Percentiles rank a stretch among this genome's conserved stretches.
phyloP scores from a whole-genome alignment of 2,329 filamentous ascomycete genomes.

The Didymella glomerata region DNA sequence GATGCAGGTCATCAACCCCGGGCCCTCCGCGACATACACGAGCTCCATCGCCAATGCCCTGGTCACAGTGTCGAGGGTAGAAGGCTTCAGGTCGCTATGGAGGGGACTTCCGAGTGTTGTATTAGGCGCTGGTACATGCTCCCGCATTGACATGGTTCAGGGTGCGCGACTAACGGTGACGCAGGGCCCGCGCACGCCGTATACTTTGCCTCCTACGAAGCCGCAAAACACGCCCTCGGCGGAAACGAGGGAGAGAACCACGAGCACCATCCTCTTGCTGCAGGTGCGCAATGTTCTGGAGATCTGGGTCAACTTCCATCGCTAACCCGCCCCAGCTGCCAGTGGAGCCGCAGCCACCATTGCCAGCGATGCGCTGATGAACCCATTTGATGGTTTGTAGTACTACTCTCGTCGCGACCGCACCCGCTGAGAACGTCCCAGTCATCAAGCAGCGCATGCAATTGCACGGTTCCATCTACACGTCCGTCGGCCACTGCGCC shows the following conservation, averaged over 20 bases:
- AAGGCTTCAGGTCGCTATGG: slow-evolving; percentile 93
- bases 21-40: slow-evolving; percentile 80
- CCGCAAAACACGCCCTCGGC: slow-evolving; percentile 94
- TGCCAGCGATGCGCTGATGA: slow-evolving; percentile 98
- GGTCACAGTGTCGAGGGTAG: slow-evolving; percentile 87
- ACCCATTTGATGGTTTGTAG: slow-evolving; percentile 90
- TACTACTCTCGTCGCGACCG: slow-evolving; percentile 1
- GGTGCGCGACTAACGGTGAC: slow-evolving; percentile 37
- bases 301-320: neutral
- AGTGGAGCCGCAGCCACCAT: slow-evolving; percentile 96
- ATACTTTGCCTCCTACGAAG: slow-evolving; percentile 98
- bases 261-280: slow-evolving; percentile 90
- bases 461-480: slow-evolving; percentile 93
- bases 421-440: slow-evolving; percentile 52
- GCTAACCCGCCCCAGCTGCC: slow-evolving; percentile 69
- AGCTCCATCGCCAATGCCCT: slow-evolving; percentile 87
- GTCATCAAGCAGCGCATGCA: slow-evolving; percentile 99
- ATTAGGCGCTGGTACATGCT: slow-evolving; percentile 79
- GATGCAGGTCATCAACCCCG: slow-evolving; percentile 95
- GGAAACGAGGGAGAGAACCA: slow-evolving; percentile 87
- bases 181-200: slow-evolving; percentile 94
- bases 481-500: slow-evolving; percentile 86
- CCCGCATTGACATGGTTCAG: slow-evolving; percentile 2
- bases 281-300: slow-evolving; percentile 66
- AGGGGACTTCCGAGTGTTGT: slow-evolving; percentile 96